Base-by-base conservation (phyloP, 2,329 filamentous ascomycete species). In the Huntiella savannae region DNA sequence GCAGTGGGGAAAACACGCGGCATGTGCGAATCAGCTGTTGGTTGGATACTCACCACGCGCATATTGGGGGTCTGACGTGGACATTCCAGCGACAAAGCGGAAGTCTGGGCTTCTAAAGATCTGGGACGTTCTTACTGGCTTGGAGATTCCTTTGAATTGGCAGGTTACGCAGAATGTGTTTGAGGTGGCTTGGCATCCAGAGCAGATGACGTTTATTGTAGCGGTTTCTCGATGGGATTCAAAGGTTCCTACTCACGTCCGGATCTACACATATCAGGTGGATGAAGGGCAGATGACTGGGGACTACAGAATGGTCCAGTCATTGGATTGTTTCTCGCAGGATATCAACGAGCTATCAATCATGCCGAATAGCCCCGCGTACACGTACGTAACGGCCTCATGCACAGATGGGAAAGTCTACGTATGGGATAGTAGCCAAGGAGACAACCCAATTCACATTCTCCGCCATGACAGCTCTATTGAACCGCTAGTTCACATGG, bases 301-400 rank as follows among this genome's bases (percentile, higher is more conserved):
- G 6, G 33, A 33, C 36, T 65, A 62, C 50, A 58, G 57, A 32
- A 66, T 70, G 32, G 60, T 68, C 5, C 71, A 73, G 54, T 64
- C 66, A 1, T 63, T 79, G 1, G 75, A 79, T 55, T 79, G 75
- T 53, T 57, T 60, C 1, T 74, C 73, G 0, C 56, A 65, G 0
- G 75, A 79, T 50, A 74, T 79, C 54, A 79, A 79, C 53, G 74
- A 78, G 56, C 58, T 79, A 1, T 69, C 69, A 0, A 64, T 77
- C 33, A 66, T 68, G 63, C 70, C 74, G 1, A 77, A 74, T 51
- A 71, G 69, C 45, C 45, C 53, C 1, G 40, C 55, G 0, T 66
- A 66, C 50, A 64, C 65, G 16, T 79, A 75, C 50, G 58, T 78
- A 12, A 73, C 75, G 1, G 75, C 74, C 0, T 70, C 69, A 3